phyloP scores from a whole-genome alignment of 805 yeast species.

The Hanseniaspora nectarophila region DNA sequence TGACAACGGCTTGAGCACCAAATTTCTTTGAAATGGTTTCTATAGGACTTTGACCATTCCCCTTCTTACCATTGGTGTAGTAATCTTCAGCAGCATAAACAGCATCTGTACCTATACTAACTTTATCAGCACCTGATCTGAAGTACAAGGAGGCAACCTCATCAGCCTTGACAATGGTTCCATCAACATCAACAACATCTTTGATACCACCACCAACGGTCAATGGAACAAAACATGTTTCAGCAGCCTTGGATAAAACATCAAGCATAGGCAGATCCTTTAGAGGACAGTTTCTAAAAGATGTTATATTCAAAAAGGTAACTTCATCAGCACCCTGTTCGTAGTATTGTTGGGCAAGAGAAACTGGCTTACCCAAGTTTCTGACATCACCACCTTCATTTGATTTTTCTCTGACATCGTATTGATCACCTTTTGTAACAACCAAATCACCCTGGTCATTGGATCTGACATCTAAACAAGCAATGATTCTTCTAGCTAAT shows the following conservation, averaged over 20 bases:
- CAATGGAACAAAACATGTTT: constrained; percentile 86
- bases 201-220: constrained; percentile 98
- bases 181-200: constrained; percentile 78
- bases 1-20: constrained; percentile 95
- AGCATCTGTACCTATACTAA: constrained; percentile 96
- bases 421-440: constrained; percentile 97
- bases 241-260: constrained; percentile 70
- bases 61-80: constrained; percentile 44
- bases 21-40: constrained; percentile 86
- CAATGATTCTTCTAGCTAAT: constrained; percentile 80
- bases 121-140: constrained; percentile 95
- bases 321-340: constrained; percentile 95
- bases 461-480: constrained; percentile 92
- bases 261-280: constrained; percentile 92
- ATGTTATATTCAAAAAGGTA: constrained; percentile 87
- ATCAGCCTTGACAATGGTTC: constrained; percentile 65
- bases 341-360: constrained; percentile 80
- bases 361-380: constrained; percentile 93
- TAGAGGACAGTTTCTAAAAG: constrained; percentile 87
- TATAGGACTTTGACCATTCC: constrained; percentile 73
- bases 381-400: constrained; percentile 52
- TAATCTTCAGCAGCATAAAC: constrained; percentile 79
- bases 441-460: constrained; percentile 92
- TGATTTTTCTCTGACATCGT: constrained; percentile 79
- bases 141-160: constrained; percentile 87